Evolutionary conservation across 306 rosid genomes (phyloP).

Genomic region (Castanea mollissima): DNA sequence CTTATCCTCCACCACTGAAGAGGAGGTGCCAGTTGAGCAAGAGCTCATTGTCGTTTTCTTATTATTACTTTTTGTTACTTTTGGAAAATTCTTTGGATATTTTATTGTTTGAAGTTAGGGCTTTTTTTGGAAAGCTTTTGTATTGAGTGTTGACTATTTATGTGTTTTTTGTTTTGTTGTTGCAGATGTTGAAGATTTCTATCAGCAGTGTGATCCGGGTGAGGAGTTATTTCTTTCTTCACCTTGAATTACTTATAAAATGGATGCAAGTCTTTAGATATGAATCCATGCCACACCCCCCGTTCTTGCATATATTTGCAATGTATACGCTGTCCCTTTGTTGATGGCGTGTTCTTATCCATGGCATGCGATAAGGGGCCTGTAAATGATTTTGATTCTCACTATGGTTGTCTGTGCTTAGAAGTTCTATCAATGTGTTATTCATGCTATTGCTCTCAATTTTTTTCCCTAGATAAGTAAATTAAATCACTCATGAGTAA

Average conservation of each 20-base stretch:
- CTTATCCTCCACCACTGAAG: no score
- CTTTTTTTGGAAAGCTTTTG: not conserved
- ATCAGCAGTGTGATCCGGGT: constrained; percentile 90
- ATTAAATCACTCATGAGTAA: not conserved
- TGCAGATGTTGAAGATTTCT: constrained; percentile 90
- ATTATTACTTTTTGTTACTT: not conserved
- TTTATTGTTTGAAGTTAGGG: not conserved
- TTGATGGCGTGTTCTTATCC: no score
- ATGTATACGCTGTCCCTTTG: no score
- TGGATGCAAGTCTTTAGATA: not conserved
- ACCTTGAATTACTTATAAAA: not conserved
- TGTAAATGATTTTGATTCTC: not conserved
- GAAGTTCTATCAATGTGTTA: not conserved
- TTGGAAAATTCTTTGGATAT: no score
- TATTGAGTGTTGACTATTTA: constrained; percentile 15
- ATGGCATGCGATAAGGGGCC: no score
- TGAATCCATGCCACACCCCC: no score
- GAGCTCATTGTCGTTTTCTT: not conserved
- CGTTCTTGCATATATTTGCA: no score
- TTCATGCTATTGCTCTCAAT: not conserved
- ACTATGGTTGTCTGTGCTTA: not conserved
- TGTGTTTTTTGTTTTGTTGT: constrained; percentile 20
- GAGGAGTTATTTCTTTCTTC: constrained; percentile 10
- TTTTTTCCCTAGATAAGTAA: no score
- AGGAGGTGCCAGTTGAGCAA: no score